Evolutionary conservation across 2,329 filamentous ascomycete genomes (phyloP), one percentile per base, ranked within the genome.

Genomic region (Epicoccum nigrum): DNA sequence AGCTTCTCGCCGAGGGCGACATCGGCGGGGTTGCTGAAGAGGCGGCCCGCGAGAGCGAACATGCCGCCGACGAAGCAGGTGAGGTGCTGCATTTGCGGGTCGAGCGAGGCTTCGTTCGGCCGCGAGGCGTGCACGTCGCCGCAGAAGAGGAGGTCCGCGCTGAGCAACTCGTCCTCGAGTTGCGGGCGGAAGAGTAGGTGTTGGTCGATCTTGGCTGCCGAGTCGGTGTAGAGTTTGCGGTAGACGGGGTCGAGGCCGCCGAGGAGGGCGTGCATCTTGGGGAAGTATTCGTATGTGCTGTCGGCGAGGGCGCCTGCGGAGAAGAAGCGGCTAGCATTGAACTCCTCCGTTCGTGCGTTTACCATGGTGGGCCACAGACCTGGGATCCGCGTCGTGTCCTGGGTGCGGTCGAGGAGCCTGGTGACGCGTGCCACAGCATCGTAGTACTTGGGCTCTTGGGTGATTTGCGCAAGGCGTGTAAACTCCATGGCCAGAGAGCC

Each of bases 61-160:
- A 86, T 86, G 35, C 83, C 84, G 12, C 84, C 84, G 4, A 80
- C 76, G 63, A 85, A 86, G 68, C 84, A 86, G 9, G 77, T 79
- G 4, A 86, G 74, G 67, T 86, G 84, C 37, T 83, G 79, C 39
- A 79, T 80, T 56, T 84, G 77, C 15, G 82, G 76, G 8, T 77
- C 72, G 6, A 71, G 53, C 3, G 34, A 55, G 4, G 63, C 45
- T 11, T 58, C 40, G 3, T 55, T 43, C 9, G 52, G 54, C 60
- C 51, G 45, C 23, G 51, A 38, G 1, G 59, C 50, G 19, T 51
- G 53, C 2, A 77, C 72, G 34, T 77, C 73, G 17, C 71, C 72
- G 21, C 65, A 68, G 32, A 69, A 62, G 3, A 73, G 52, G 1
- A 74, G 54, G 7, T 67, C 60, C 13, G 62, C 46, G 19, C 69